These are phyloP conservation scores for Trichoderma simmonsii DNA, from an alignment of 2,329 filamentous ascomycete species.

Conservation along the genomic window DNA sequence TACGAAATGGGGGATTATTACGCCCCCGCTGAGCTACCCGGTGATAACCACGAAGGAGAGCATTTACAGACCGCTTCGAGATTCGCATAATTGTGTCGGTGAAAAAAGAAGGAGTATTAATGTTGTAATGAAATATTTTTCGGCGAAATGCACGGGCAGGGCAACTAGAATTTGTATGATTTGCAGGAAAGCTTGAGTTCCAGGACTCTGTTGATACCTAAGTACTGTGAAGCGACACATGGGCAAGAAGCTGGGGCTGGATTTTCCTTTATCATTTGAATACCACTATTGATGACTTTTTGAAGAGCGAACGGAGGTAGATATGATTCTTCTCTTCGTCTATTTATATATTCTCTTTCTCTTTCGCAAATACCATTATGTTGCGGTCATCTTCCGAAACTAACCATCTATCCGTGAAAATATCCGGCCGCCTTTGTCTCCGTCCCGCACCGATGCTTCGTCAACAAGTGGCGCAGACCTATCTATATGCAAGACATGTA, in stretches of 20 bases:
- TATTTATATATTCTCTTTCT: neutral
- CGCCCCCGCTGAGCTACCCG: neutral
- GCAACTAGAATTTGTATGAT: neutral
- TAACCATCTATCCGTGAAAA: neutral
- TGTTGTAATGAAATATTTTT: neutral
- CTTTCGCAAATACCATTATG: neutral
- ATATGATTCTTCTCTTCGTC: neutral
- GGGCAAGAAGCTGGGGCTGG: neutral
- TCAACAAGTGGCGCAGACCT: neutral
- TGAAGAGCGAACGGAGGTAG: neutral
- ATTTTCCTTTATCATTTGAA: neutral
- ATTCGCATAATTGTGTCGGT: neutral
- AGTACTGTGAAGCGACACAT: neutral
- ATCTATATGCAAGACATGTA: neutral
- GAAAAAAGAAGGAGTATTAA: neutral
- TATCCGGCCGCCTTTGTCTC: neutral
- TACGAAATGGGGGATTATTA: slow-evolving; percentile 9
- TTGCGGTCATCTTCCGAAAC: neutral
- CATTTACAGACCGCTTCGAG: neutral
- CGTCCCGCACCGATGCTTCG: neutral
- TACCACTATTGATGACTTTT: neutral
- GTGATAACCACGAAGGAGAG: neutral
- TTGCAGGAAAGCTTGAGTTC: neutral
- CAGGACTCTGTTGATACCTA: neutral
- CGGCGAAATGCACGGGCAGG: neutral